These are phyloP conservation scores for Verruconis gallopava DNA, from an alignment of 2,329 filamentous ascomycete species.

Conservation along the genomic window DNA sequence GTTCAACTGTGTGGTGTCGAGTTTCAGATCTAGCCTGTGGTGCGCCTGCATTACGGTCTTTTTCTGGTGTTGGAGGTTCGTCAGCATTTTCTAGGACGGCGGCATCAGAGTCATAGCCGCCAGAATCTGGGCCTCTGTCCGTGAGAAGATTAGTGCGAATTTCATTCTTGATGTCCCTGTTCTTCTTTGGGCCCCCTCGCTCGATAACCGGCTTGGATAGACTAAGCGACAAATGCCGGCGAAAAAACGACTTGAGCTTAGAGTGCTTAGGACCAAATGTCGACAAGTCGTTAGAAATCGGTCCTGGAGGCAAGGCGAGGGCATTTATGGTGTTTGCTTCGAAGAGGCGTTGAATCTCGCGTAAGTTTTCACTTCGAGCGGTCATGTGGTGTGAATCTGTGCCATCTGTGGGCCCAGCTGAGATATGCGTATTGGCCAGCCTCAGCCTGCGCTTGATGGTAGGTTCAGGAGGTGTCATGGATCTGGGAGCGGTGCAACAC, in stretches of 20 bases:
- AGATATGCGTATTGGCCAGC: not conserved
- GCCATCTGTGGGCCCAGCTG: not conserved
- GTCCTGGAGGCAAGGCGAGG: too few relatives aligned
- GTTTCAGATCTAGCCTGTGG: too few relatives aligned
- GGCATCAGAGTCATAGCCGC: slow-evolving; percentile 9
- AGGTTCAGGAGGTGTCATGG: not conserved
- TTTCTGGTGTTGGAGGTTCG: too few relatives aligned
- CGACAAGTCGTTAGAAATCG: too few relatives aligned
- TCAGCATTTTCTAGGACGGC: slow-evolving; percentile 2
- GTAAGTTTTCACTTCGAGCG: slow-evolving; percentile 9
- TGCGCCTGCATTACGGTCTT: too few relatives aligned
- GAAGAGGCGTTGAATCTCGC: slow-evolving; percentile 8
- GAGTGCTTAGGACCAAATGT: slow-evolving; percentile 3
- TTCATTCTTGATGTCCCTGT: slow-evolving; percentile 5
- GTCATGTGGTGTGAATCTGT: slow-evolving; percentile 7
- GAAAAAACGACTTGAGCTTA: slow-evolving; percentile 5
- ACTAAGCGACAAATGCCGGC: not conserved
- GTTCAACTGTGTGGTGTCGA: too few relatives aligned
- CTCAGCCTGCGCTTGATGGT: not conserved
- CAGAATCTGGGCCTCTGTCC: slow-evolving; percentile 2
- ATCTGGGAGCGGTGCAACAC: not conserved
- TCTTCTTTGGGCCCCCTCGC: slow-evolving; percentile 2
- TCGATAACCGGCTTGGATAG: slow-evolving; percentile 6
- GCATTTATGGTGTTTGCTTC: not conserved
- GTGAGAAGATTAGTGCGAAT: slow-evolving; percentile 8